Evolutionary conservation across 2,329 filamentous ascomycete species (phyloP).

Genomic region (Penicillium glabrum): DNA sequence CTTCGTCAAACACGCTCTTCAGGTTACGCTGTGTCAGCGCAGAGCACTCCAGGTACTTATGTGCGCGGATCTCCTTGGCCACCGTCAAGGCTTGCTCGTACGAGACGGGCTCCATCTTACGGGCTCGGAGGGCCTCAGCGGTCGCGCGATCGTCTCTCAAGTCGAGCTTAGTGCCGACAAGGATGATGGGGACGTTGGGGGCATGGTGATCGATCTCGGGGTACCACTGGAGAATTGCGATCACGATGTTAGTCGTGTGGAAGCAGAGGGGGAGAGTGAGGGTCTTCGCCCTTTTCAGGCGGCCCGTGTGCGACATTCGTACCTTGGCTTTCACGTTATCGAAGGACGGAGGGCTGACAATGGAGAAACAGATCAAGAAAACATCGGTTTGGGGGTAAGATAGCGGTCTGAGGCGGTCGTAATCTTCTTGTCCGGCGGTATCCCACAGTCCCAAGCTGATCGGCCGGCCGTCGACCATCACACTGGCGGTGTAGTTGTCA

Average conservation of each 20-base stretch:
- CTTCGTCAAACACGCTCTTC: constrained; percentile 98
- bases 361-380: constrained; percentile 97
- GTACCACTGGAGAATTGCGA: constrained; percentile 69
- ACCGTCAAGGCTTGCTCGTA: constrained; percentile 88
- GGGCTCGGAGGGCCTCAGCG: constrained; percentile 76
- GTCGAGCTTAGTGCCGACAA: constrained; percentile 96
- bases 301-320: constrained; percentile 19
- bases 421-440: constrained; percentile 98
- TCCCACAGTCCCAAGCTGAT: constrained; percentile 98
- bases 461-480: constrained; percentile 98
- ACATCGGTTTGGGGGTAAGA: constrained; percentile 99
- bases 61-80: constrained; percentile 90
- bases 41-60: constrained; percentile 98
- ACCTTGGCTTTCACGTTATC: constrained; percentile 99
- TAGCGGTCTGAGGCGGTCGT: constrained; percentile 88
- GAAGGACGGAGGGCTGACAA: constrained; percentile 95
- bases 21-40: constrained; percentile 94
- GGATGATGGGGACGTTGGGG: constrained; percentile 90
- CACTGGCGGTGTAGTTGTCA: constrained; percentile 98
- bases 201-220: constrained; percentile 97
- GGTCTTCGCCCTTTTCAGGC: constrained; percentile 3
- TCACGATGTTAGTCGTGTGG: neutral
- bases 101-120: constrained; percentile 95
- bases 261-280: neutral
- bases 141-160: constrained; percentile 85